Base-by-base conservation (phyloP, 78 protist genomes). In the Cavenderia fasciculata region DNA sequence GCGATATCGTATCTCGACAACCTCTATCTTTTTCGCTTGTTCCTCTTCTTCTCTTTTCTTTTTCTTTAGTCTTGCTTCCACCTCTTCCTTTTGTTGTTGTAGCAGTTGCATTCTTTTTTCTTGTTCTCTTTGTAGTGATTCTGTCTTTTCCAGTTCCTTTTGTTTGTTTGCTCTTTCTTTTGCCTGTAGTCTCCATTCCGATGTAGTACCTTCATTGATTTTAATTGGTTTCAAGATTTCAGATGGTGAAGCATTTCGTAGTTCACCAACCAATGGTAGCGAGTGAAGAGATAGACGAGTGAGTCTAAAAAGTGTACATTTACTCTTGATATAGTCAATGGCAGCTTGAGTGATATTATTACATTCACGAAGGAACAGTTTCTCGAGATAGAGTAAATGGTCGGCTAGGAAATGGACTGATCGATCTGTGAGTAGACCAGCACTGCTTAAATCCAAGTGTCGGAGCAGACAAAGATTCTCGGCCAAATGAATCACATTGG, bases 281-380 rank as follows among this genome's bases (percentile, higher is more conserved):
- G 90, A 82, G 54, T 82, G 90, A 10, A 82, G 21, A 18, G 90
- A 82, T 36, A 82, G 31, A 43, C 74, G 73, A 19, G 61, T 74
- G 44, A 82, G n/a, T 56, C 73, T 40, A 40, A 82, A 82, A 18
- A 82, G 19, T 0, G 73, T 74, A 27, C 90, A 82, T 43, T 82
- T 82, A 4, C 31, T 44, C 34, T 68, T 65, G 3, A 82, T 19
- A 18, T 36, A 25, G 47, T 82, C 63, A 0, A 82, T 82, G 29
- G 79, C 19, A 6, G 44, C 2, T 25, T 82, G 90, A n/a, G 90
- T 40, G 19, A 82, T 82, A 4, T 59, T 54, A 29, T 56, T 40
- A 68, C 90, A 82, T 31, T 82, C 90, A 43, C 73, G 56, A 0
- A 82, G 56, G n/a, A 56, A 56, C 0, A 82, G 31, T 4, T 31